A percentile compares a stretch with the other conserved stretches of the same genome.
Evolutionary conservation across 495 filamentous ascomycete genomes (phyloP).

Genomic region (Hypoxylon cercidicola): DNA sequence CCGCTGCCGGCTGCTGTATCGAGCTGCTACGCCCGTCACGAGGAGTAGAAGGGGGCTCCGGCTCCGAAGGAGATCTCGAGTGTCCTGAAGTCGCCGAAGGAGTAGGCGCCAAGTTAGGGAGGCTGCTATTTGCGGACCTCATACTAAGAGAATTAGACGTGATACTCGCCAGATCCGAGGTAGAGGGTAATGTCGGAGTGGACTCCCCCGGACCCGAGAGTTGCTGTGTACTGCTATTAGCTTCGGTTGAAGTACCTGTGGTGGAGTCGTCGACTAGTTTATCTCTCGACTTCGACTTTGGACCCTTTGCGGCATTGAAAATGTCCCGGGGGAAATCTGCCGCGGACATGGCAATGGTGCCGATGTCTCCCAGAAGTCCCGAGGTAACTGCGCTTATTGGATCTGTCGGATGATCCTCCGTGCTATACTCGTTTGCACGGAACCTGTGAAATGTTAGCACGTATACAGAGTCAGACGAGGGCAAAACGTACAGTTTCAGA

Average conservation of each 20-base stretch:
- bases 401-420: slow-evolving; percentile 75
- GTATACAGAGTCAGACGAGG: slow-evolving; percentile 33
- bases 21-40: slow-evolving; percentile 22
- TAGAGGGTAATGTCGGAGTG: slow-evolving; percentile 16
- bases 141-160: slow-evolving; percentile 18
- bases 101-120: slow-evolving; percentile 16
- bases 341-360: slow-evolving; percentile 80
- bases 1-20: slow-evolving; percentile 5
- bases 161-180: slow-evolving; percentile 20
- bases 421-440: slow-evolving; percentile 74
- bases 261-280: slow-evolving; percentile 22
- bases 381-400: slow-evolving; percentile 77
- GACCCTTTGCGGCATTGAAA: slow-evolving; percentile 60
- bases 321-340: slow-evolving; percentile 84
- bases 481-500: slow-evolving; percentile 69
- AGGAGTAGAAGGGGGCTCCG: slow-evolving; percentile 6
- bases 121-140: slow-evolving; percentile 14
- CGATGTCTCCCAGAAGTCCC: slow-evolving; percentile 78
- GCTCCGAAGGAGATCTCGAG: slow-evolving; percentile 30
- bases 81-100: slow-evolving; percentile 12
- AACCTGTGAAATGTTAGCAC: slow-evolving; percentile 57
- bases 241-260: slow-evolving; percentile 33
- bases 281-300: slow-evolving; percentile 34
- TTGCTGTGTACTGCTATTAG: slow-evolving; percentile 32
- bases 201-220: slow-evolving; percentile 10